Evolutionary conservation across 768 basidiomycete genomes (phyloP), one percentile per base, ranked within the genome.

Genomic region (Podaxis mareebaensis): DNA sequence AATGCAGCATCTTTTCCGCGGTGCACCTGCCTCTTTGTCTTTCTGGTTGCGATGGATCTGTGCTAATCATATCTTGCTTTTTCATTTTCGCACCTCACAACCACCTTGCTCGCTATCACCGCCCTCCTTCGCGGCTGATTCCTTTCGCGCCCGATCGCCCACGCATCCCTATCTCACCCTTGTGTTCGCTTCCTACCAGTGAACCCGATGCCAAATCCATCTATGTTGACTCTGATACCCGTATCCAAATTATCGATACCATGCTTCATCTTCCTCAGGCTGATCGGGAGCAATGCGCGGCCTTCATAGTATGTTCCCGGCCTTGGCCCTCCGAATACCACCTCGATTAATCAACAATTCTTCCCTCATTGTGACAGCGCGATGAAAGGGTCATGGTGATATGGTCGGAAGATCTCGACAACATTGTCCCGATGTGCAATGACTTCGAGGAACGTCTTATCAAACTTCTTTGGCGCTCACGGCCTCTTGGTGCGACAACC

Each of bases 261-360:
- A 88, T 95, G 79, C 76, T 86, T 62, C 79, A 85, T 70, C 86
- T 95, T 42, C 89, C 91, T 4, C 83, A 86, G 58, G 92, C 92
- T 0, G 90, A 94, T 68, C 90, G 90, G 76, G 92, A 94, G 64
- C 93, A 95, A 67, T 90, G 87, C 54, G 93, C 91, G 76, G 93
- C 93, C 0, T 95, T 95, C 72, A 86, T 93, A 69, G 89, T 89
- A 62, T 65, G 88, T 81, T 81, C n/a, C 59, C 11, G 15, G n/a
- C 15, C 42, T 33, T 33, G 10, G 42, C 7, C 24, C 49, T 10
- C 26, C 22, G 24, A 26, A 22, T 5, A 44, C 42, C 15, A n/a
- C 22, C 8, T 6, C 24, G 24, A 8, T 48, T 24, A 30, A 13
- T 63, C 13, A 20, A 7, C 33, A 22, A 17, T 22, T 51, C 58